A percentile compares a stretch with the other conserved stretches of the same genome.
phyloP scores from a whole-genome alignment of 2,329 filamentous ascomycete genomes.

The Ophiocordyceps camponoti-floridani region DNA sequence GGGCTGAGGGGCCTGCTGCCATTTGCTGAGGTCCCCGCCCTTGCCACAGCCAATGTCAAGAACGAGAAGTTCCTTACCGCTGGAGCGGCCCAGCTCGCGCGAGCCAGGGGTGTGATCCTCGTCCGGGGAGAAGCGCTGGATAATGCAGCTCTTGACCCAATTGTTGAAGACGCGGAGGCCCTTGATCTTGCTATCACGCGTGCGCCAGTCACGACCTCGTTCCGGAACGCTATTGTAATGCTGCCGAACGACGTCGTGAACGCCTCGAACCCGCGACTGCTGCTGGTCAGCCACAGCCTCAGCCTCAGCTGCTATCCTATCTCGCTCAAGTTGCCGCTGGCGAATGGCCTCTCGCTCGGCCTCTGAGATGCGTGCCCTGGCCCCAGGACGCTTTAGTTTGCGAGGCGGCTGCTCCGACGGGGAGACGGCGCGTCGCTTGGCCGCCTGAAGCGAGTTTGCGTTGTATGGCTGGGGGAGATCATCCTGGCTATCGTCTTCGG shows the following conservation, averaged over 20 bases:
- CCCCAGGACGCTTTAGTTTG: constrained; percentile 51
- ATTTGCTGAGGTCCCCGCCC: constrained; percentile 87
- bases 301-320: constrained; percentile 19
- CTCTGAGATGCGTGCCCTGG: constrained; percentile 47
- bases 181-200: constrained; percentile 87
- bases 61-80: constrained; percentile 51
- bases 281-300: constrained; percentile 17
- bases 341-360: constrained; percentile 50
- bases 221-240: constrained; percentile 96
- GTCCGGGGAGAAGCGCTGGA: constrained; percentile 84
- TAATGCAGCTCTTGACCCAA: constrained; percentile 95
- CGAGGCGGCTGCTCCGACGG: constrained; percentile 34
- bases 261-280: constrained; percentile 28
- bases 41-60: constrained; percentile 95
- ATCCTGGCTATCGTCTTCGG: constrained; percentile 17
- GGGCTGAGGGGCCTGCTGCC: constrained; percentile 81
- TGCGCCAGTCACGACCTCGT: constrained; percentile 83
- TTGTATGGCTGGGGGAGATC: constrained; percentile 42
- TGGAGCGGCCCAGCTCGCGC: constrained; percentile 30
- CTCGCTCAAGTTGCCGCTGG: constrained; percentile 40
- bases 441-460: constrained; percentile 36
- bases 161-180: constrained; percentile 92
- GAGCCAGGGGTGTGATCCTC: constrained; percentile 52
- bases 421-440: constrained; percentile 39
- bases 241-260: constrained; percentile 72